These are phyloP conservation scores for Pisolithus orientalis DNA, from an alignment of 768 basidiomycete species.

Conservation along the genomic window DNA sequence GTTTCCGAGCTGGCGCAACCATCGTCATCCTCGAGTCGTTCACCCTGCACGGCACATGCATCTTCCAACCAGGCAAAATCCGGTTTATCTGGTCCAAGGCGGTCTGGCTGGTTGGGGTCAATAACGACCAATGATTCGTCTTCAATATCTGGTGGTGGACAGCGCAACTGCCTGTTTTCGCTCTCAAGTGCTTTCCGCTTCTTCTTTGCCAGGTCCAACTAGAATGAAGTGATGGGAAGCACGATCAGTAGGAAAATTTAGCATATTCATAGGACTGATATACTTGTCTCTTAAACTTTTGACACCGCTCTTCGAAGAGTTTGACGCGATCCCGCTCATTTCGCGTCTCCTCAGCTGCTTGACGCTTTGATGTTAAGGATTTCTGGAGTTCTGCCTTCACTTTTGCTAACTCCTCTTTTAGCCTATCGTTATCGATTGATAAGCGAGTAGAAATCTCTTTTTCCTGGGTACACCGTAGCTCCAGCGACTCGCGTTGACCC, in stretches of 20 bases:
- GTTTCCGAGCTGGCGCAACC: conserved; percentile 9
- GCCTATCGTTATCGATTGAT: conserved; percentile 8
- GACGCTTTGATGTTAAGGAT: conserved; percentile 9
- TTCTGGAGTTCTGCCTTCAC: conserved; percentile 21
- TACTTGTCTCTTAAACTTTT: conserved; percentile 20
- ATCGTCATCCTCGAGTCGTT: conserved; percentile 11
- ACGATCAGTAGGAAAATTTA: neutral
- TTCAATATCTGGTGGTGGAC: conserved; percentile 9
- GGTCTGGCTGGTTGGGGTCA: conserved; percentile 21
- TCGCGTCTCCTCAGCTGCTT: conserved; percentile 11
- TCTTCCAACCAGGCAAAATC: conserved; percentile 23
- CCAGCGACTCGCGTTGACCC: conserved; percentile 8
- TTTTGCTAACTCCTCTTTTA: conserved; percentile 16
- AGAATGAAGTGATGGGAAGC: neutral
- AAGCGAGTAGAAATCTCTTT: neutral
- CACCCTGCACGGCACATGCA: conserved; percentile 23
- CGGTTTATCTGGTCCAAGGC: conserved; percentile 5
- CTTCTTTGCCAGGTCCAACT: conserved; percentile 20
- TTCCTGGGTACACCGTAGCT: conserved; percentile 10
- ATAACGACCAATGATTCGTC: conserved; percentile 26
- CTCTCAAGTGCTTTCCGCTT: conserved; percentile 19
- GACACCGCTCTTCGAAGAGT: conserved; percentile 16
- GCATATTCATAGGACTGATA: neutral
- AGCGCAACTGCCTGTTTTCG: conserved; percentile 7
- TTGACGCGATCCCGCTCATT: conserved; percentile 15